Base-by-base conservation (phyloP, 2,329 filamentous ascomycete species). In the Fusarium nanum region DNA sequence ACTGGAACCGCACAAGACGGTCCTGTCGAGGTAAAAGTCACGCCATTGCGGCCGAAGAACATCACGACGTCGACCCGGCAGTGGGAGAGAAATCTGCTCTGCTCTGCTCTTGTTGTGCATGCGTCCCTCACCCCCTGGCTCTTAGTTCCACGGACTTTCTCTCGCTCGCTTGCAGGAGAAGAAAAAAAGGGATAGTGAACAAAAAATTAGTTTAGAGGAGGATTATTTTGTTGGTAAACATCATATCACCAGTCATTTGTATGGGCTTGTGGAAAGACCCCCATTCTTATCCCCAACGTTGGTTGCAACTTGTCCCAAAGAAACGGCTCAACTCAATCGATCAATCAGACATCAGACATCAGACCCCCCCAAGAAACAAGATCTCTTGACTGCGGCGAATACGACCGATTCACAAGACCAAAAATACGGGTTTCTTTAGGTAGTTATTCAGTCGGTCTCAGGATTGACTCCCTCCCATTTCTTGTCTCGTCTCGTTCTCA, bases 41-140 rank as follows among this genome's bases (percentile, higher is more conserved):
- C 74, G 74, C 74, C 74, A 76, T 74, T 70, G 54, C 71, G 66
- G 66, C 55, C 72, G 64, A 75, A 57, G 73, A 71, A 75, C 72
- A 76, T 76, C 74, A 68, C 63, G 69, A 73, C 67, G 69, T 70
- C 67, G 59, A 69, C 69, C 63, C 71, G 72, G 67, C 63, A 75
- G 62, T 73, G 58, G 56, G 40, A 68, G 55, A 63, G 56, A 55
- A 64, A 67, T 64, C 58, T 62, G 70, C 45, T 60, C 61, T 12
- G 9, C 11, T 25, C 63, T 54, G 58, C 28, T 37, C 34, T 37
- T 37, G 18, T 11, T 55, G 44, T 52, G 50, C 64, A 34, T 52
- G 50, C 64, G 30, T 41, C 60, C 46, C 63, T 52, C 45, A 41
- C 60, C 49, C 49, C 56, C 45, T 47, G 45, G 56, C 34, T 37